phyloP scores from a whole-genome alignment of 441 rosid genomes.

The Capsella rubella region DNA sequence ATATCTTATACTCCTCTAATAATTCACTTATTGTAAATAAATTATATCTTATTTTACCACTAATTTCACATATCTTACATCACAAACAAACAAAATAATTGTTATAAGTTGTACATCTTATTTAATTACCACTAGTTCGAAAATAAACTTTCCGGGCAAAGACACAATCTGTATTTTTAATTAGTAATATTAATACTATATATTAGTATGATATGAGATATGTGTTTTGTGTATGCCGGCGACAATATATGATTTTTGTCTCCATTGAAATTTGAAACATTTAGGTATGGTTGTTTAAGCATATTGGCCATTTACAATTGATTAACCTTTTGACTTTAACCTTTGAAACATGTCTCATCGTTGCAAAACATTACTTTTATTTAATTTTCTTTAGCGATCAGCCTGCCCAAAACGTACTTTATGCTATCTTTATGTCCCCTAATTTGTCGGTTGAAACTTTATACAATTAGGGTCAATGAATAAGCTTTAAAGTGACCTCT shows the following conservation, averaged over 20 bases:
- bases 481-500: constrained; percentile 20
- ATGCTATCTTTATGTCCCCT: constrained; percentile 43
- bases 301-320: constrained; percentile 32
- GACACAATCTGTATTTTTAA: neutral
- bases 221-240: constrained; percentile 33
- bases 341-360: constrained; percentile 44
- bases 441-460: constrained; percentile 44
- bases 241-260: constrained; percentile 41
- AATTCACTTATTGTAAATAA: neutral
- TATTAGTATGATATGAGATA: constrained; percentile 8
- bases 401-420: constrained; percentile 45
- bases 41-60: too few relatives aligned
- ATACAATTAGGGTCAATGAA: constrained; percentile 26
- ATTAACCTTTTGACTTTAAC: constrained; percentile 44
- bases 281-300: constrained; percentile 44
- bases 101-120: too few relatives aligned
- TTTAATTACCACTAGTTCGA: neutral
- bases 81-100: too few relatives aligned
- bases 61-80: too few relatives aligned
- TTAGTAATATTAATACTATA: neutral
- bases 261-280: constrained; percentile 40
- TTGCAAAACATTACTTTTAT: constrained; percentile 40
- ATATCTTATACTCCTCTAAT: neutral
- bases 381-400: constrained; percentile 25
- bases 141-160: constrained; percentile 10